Base-by-base conservation (phyloP, 768 basidiomycete species). In the Sistotremastrum niveocremeum region DNA sequence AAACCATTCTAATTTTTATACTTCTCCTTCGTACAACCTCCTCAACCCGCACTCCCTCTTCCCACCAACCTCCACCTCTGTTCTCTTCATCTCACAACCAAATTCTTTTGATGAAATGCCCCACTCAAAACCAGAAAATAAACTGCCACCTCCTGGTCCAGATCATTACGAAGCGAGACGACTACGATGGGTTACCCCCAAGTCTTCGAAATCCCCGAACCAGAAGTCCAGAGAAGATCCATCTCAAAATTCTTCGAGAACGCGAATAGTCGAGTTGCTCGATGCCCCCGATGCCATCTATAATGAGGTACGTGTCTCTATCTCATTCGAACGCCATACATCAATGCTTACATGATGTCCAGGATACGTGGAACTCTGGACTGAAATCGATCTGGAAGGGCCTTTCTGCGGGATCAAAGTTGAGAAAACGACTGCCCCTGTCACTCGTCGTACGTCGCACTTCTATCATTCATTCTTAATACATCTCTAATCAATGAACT, bases 371-470 rank as follows among this genome's bases (percentile, higher is more conserved):
- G 83, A 59, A 63, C 38, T 65, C 64, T 44, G 76, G 74, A 12
- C 55, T 84, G 37, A 67, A 73, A 46, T 74, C 67, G 46, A 72
- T 83, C 12, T 86, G 81, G 79, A 71, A 69, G 34, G 73, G 74
- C 3, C 69, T 88, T 39, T 57, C 67, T 32, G 67, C 65, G 3
- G 82, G 84, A n/a, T 70, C 66, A 38, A 67, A 60, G 37, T 68
- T 85, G 49, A 79, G 73, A 57, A 65, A 70, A 30, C 65, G 65
- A 30, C 60, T 88, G n/a, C 81, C 85, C 2, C 65, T 88, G 65
- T 54, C 52, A 43, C 57, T 78, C 44, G 71, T 84, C 38, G 84
- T 85, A 62, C 51, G 82, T 69, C 38, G 1, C 37, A 30, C 7
- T 30, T 34, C 30, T 43, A 7, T 34, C 36, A 30, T 33, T n/a